phyloP scores from a whole-genome alignment of 306 rosid genomes.

The Lupinus albus region DNA sequence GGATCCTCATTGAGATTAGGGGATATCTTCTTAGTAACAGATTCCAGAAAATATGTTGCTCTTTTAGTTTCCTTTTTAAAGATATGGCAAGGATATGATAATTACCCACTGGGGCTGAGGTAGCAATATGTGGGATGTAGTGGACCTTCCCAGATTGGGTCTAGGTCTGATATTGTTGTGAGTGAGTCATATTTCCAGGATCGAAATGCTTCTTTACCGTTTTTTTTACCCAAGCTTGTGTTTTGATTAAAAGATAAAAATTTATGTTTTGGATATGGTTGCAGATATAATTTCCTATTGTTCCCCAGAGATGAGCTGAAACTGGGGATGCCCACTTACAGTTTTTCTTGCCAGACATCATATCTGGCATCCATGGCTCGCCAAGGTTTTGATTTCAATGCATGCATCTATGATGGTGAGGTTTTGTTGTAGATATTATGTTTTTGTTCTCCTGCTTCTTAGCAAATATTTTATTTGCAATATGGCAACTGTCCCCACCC shows the following conservation, averaged over 20 bases:
- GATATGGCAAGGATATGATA: background rate
- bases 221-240: background rate
- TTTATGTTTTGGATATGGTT: conserved; percentile 34
- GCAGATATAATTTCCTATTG: conserved; percentile 81
- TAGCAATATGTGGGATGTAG: background rate
- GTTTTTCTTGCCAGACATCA: conserved; percentile 77
- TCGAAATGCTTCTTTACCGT: background rate
- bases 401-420: conserved; percentile 79
- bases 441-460: conserved; percentile 2
- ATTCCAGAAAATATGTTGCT: background rate
- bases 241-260: background rate
- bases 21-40: background rate
- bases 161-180: background rate
- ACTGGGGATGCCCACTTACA: conserved; percentile 81
- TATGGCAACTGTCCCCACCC: background rate
- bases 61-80: background rate
- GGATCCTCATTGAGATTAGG: background rate
- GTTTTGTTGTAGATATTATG: conserved; percentile 4
- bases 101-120: background rate
- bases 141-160: background rate
- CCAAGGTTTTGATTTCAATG: conserved; percentile 84
- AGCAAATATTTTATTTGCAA: background rate
- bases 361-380: conserved; percentile 72
- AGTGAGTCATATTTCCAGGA: background rate
- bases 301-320: conserved; percentile 87